A percentile compares a stretch with the other conserved stretches of the same genome.
Evolutionary conservation across 352 stramenopile species (phyloP).

Genomic region (Globisporangium cylindrosporum): DNA sequence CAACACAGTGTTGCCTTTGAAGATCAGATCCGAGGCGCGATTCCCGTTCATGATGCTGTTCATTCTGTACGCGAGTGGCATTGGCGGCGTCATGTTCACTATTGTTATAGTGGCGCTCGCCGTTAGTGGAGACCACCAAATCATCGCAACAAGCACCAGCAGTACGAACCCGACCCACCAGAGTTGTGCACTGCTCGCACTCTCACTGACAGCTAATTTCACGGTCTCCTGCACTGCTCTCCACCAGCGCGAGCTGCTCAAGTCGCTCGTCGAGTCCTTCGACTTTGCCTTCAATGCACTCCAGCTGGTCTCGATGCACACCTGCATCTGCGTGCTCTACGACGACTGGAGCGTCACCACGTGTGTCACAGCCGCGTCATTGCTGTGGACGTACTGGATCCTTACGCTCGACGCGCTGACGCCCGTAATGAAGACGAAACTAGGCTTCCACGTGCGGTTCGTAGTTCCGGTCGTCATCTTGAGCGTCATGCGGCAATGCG

Average conservation of each 20-base stretch:
- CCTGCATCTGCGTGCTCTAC: constrained; percentile 24
- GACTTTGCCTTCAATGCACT: constrained; percentile 35
- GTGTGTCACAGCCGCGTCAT: constrained; percentile 15
- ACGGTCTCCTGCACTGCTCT: constrained; percentile 14
- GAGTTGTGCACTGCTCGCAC: neutral
- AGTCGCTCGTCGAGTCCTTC: constrained; percentile 30
- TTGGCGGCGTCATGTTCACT: neutral
- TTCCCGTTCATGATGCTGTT: neutral
- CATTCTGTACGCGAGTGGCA: neutral
- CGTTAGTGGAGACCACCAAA: neutral
- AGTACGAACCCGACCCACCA: neutral
- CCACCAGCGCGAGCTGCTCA: constrained; percentile 30
- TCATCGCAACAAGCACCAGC: neutral
- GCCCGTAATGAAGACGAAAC: constrained; percentile 20
- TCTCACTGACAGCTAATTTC: constrained; percentile 14
- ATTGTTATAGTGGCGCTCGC: neutral
- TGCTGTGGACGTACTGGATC: constrained; percentile 27
- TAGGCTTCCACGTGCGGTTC: constrained; percentile 16
- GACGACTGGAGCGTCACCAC: constrained; percentile 8
- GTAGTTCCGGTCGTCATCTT: constrained; percentile 1
- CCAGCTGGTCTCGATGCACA: constrained; percentile 23
- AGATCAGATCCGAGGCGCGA: constrained; percentile 3
- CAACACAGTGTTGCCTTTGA: constrained; percentile 2
- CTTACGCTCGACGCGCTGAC: constrained; percentile 30
- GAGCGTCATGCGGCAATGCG: neutral